A percentile compares a stretch with the other conserved stretches of the same genome.
Evolutionary conservation across 306 rosid genomes (phyloP).

Genomic region (Hippophae gyantsensis): DNA sequence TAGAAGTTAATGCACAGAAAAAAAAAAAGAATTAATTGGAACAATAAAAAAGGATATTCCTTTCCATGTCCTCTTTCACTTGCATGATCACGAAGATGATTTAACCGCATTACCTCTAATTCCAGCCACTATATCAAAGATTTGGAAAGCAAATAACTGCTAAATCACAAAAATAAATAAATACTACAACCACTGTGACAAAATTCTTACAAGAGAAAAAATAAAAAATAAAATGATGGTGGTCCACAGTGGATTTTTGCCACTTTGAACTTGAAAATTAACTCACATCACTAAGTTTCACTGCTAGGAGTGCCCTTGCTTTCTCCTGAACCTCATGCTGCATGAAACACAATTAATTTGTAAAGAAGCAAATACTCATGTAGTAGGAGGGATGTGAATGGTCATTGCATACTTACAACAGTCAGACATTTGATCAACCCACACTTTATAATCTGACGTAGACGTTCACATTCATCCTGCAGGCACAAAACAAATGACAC

Average conservation of each 20-base stretch:
- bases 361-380: slow-evolving; percentile 13
- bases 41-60: slow-evolving; percentile 76
- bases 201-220: slow-evolving; percentile 4
- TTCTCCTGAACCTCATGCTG: slow-evolving; percentile 73
- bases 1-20: neutral
- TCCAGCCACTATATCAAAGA: slow-evolving; percentile 50
- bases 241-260: neutral
- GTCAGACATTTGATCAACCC: slow-evolving; percentile 71
- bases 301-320: slow-evolving; percentile 61
- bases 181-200: neutral
- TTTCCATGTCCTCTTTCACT: slow-evolving; percentile 74
- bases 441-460: slow-evolving; percentile 62
- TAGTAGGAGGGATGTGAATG: slow-evolving; percentile 12
- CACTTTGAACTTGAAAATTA: slow-evolving; percentile 1
- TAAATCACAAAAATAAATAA: slow-evolving; percentile 9
- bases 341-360: slow-evolving; percentile 22
- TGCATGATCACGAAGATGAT: slow-evolving; percentile 73
- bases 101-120: slow-evolving; percentile 55
- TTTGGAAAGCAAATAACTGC: slow-evolving; percentile 15
- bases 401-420: slow-evolving; percentile 56
- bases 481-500: slow-evolving; percentile 18
- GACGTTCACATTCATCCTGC: slow-evolving; percentile 83
- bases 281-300: slow-evolving; percentile 72
- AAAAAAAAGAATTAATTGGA: neutral
- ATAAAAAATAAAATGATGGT: neutral